Evolutionary conservation across 2,329 filamentous ascomycete genomes (phyloP).

Genomic region (Diaporthe longicolla): DNA sequence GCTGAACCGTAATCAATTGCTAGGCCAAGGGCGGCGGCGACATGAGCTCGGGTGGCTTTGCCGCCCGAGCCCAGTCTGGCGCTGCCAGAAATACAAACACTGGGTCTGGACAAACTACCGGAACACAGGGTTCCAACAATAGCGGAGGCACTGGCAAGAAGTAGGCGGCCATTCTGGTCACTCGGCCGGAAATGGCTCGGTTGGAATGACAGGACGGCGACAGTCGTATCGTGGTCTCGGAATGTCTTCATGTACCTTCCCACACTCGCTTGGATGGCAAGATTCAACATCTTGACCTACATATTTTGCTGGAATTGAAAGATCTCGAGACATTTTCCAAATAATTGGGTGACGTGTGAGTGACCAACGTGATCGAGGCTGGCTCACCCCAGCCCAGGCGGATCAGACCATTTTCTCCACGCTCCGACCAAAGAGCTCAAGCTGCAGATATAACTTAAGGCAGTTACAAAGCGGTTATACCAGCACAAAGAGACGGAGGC

Average conservation of each 20-base stretch:
- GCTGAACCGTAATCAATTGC: not conserved
- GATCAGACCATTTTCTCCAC: too few species aligned
- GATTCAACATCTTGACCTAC: constrained; percentile 31
- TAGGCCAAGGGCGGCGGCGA: constrained; percentile 14
- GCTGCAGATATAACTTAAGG: too few species aligned
- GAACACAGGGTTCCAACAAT: not conserved
- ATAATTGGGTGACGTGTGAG: not conserved
- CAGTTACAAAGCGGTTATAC: too few species aligned
- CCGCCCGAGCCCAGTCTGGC: not conserved
- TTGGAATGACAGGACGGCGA: not conserved
- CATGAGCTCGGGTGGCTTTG: constrained; percentile 26
- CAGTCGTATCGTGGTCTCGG: not conserved
- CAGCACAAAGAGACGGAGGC: too few species aligned
- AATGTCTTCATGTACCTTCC: not conserved
- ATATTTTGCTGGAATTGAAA: not conserved
- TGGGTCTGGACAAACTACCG: not conserved
- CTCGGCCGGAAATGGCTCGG: not conserved
- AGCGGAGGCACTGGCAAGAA: constrained; percentile 13
- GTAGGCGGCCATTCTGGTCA: not conserved
- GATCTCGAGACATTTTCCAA: too few species aligned
- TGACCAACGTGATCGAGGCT: not conserved
- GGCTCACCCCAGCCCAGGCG: too few species aligned
- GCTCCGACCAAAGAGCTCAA: too few species aligned
- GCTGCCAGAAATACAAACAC: not conserved
- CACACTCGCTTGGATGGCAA: constrained; percentile 4